Evolutionary conservation across 2,329 filamentous ascomycete species (phyloP).

Genomic region (Hypoxylon sp.): DNA sequence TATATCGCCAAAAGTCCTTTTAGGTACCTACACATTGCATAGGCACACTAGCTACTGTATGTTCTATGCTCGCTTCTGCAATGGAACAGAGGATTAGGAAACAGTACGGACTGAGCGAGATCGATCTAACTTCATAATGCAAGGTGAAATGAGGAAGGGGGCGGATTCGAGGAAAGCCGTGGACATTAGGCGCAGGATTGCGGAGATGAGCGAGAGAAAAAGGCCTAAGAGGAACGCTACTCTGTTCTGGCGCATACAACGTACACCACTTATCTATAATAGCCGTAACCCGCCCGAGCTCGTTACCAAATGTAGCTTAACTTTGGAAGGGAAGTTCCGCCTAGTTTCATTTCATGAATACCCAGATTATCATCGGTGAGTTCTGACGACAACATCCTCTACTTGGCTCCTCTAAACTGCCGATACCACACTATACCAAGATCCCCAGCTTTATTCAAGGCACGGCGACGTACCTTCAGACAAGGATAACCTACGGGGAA

Average conservation of each 20-base stretch:
- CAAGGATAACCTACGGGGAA: conserved; percentile 39
- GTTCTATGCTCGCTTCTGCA: conserved; percentile 22
- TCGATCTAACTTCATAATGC: conserved; percentile 39
- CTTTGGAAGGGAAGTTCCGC: conserved; percentile 38
- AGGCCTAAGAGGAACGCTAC: conserved; percentile 30
- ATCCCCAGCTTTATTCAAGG: conserved; percentile 18
- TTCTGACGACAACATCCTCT: conserved; percentile 34
- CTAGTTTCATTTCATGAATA: conserved; percentile 38
- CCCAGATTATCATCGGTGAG: conserved; percentile 41
- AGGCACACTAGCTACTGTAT: background rate
- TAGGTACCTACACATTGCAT: conserved; percentile 22
- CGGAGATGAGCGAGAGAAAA: conserved; percentile 41
- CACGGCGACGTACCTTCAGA: conserved; percentile 25
- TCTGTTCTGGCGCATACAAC: conserved; percentile 8
- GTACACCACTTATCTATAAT: conserved; percentile 29
- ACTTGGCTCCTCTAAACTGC: conserved; percentile 12
- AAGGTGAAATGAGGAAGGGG: conserved; percentile 41
- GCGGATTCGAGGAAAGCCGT: conserved; percentile 26
- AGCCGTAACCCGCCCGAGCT: conserved; percentile 40
- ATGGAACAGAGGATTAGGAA: conserved; percentile 32
- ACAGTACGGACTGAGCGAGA: conserved; percentile 30
- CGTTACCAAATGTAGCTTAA: conserved; percentile 40
- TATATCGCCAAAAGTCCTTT: conserved; percentile 20
- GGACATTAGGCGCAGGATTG: conserved; percentile 40
- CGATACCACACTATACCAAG: conserved; percentile 21